Conservation (phyloP, 2,329 filamentous ascomycete species). For the Colletotrichum sojae region DNA sequence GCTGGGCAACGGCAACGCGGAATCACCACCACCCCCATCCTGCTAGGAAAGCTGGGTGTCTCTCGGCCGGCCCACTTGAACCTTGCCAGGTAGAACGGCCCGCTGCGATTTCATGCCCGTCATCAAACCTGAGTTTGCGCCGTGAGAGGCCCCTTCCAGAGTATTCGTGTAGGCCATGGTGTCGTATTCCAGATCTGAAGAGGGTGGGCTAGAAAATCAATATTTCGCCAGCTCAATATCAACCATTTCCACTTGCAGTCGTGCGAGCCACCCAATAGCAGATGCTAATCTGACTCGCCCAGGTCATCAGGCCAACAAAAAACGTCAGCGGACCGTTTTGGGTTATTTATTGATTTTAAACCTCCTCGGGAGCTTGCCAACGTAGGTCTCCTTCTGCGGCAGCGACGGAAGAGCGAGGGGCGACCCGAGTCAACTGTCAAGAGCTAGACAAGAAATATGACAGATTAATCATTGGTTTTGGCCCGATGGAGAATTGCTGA, state of each 20-base stretch:
- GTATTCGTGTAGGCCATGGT: constrained; percentile 1
- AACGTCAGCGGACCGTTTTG: constrained; percentile 16
- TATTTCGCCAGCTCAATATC: constrained; percentile 33
- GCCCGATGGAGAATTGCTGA: background rate
- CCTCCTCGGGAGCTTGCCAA: background rate
- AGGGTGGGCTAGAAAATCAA: constrained; percentile 30
- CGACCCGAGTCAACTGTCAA: background rate
- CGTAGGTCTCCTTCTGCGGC: background rate
- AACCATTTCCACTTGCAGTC: constrained; percentile 18
- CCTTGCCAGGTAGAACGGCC: constrained; percentile 6
- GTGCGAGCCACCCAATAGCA: constrained; percentile 9
- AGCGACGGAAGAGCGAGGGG: background rate
- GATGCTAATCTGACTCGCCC: constrained; percentile 28
- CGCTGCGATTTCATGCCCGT: constrained; percentile 30
- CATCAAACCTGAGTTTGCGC: constrained; percentile 17
- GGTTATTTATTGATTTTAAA: constrained; percentile 28
- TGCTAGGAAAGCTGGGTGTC: background rate
- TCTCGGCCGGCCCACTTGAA: constrained; percentile 22
- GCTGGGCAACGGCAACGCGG: constrained; percentile 26
- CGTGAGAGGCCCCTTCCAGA: constrained; percentile 6
- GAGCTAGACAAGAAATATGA: background rate
- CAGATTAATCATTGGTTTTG: background rate
- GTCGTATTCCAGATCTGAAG: constrained; percentile 17
- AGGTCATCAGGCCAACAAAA: constrained; percentile 25
- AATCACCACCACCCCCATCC: constrained; percentile 8